Evolutionary conservation across 2,329 filamentous ascomycete genomes (phyloP).

Genomic region (Xylaria hypoxylon): DNA sequence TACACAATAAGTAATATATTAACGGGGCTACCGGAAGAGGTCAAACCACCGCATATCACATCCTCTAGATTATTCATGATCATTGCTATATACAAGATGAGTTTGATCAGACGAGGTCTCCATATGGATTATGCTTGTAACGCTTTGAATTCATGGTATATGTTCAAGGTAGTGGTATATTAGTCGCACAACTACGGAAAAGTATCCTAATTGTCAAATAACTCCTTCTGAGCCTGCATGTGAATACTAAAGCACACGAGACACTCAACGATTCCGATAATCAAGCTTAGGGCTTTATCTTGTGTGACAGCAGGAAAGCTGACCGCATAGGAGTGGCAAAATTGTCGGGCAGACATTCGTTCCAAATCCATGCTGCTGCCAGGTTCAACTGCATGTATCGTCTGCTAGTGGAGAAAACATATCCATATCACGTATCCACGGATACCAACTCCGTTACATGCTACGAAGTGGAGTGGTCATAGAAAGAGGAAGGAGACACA

Average conservation of each 20-base stretch:
- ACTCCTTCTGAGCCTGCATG: background rate
- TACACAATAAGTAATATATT: background rate
- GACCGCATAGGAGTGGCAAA: too few species aligned
- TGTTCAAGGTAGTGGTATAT: slow-evolving; percentile 19
- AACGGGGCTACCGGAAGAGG: background rate
- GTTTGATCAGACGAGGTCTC: background rate
- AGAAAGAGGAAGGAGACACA: slow-evolving; percentile 1
- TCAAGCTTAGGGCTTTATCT: too few species aligned
- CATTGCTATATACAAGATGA: background rate
- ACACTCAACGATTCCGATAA: too few species aligned
- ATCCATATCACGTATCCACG: background rate
- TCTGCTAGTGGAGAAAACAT: background rate
- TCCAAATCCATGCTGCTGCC: background rate
- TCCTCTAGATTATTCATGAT: background rate
- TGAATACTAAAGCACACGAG: too few species aligned
- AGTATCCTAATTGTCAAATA: background rate
- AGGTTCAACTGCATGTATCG: background rate
- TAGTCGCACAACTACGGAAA: background rate
- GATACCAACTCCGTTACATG: background rate
- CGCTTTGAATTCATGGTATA: background rate
- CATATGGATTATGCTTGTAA: slow-evolving; percentile 2
- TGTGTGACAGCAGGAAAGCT: too few species aligned
- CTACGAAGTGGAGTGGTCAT: background rate
- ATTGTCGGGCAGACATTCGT: too few species aligned
- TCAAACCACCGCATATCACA: background rate